Conservation (phyloP, 768 basidiomycete species). For the Amanita brunnescens region DNA sequence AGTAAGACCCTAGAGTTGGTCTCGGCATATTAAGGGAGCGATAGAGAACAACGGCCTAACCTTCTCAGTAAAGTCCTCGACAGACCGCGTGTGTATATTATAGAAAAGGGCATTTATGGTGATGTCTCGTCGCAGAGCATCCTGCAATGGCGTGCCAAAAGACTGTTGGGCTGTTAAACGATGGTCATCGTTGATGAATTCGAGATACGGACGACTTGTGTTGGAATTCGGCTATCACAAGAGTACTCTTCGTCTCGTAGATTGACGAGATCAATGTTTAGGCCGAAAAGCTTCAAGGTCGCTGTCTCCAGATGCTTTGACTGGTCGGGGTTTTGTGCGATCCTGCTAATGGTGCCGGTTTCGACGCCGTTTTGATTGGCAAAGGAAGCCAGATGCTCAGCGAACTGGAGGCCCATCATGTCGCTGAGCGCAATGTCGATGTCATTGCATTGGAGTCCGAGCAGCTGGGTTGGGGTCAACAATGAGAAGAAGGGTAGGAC, state of each 20-base stretch:
- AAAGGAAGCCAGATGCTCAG: conserved; percentile 64
- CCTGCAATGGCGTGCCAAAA: conserved; percentile 88
- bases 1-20: conserved; percentile 54
- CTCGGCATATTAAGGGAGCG: conserved; percentile 8
- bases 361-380: conserved; percentile 40
- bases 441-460: conserved; percentile 77
- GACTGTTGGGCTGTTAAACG: conserved; percentile 34
- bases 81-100: conserved; percentile 76
- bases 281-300: conserved; percentile 65
- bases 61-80: conserved; percentile 85
- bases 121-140: conserved; percentile 83
- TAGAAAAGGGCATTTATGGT: conserved; percentile 97
- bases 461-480: conserved; percentile 39
- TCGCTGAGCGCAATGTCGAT: conserved; percentile 87
- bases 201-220: conserved; percentile 55
- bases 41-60: conserved; percentile 24
- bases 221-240: conserved; percentile 80
- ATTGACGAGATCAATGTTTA: conserved; percentile 92
- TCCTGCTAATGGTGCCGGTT: conserved; percentile 62
- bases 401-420: conserved; percentile 89
- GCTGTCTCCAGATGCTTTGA: conserved; percentile 98
- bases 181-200: not conserved
- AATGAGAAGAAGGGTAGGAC: not conserved
- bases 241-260: conserved; percentile 90
- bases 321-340: conserved; percentile 92